Evolutionary conservation across 2,329 filamentous ascomycete species (phyloP).

Genomic region (Calonectria pseudoturangicola): DNA sequence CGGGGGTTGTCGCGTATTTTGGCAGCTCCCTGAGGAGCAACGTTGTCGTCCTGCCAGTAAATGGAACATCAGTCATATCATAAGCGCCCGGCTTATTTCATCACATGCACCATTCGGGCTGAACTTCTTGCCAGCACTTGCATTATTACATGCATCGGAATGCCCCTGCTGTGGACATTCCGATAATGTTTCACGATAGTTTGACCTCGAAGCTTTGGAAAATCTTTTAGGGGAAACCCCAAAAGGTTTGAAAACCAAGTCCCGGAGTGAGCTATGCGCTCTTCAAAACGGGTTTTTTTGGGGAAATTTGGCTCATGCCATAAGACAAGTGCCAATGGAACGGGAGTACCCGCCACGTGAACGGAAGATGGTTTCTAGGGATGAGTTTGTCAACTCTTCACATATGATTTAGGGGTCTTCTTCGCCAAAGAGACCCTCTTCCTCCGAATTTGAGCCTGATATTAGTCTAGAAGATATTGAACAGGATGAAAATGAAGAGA

Average conservation of each 20-base stretch:
- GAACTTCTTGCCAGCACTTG: constrained; percentile 1
- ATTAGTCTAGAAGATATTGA: not conserved
- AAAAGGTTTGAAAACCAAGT: constrained; percentile 1
- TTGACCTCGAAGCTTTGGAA: not conserved
- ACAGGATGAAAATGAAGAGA: constrained; percentile 7
- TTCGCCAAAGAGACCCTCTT: not conserved
- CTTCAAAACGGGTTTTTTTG: not conserved
- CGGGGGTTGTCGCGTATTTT: constrained; percentile 7
- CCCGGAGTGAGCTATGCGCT: not conserved
- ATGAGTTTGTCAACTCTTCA: not conserved
- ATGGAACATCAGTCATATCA: not conserved
- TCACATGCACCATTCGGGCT: not conserved
- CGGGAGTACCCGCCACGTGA: constrained; percentile 1
- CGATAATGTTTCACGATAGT: not conserved
- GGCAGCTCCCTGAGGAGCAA: constrained; percentile 2
- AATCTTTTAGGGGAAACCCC: constrained; percentile 7
- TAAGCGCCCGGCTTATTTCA: not conserved
- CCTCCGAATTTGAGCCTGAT: constrained; percentile 6
- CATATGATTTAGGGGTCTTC: constrained; percentile 1
- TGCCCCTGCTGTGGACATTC: constrained; percentile 6
- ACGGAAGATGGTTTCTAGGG: not conserved
- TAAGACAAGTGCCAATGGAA: not conserved
- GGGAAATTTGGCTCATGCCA: constrained; percentile 3
- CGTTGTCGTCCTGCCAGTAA: not conserved
- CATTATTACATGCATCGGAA: constrained; percentile 2